These are phyloP conservation scores for Coleophoma crateriformis DNA, from an alignment of 2,329 filamentous ascomycete genomes.

Conservation along the genomic window DNA sequence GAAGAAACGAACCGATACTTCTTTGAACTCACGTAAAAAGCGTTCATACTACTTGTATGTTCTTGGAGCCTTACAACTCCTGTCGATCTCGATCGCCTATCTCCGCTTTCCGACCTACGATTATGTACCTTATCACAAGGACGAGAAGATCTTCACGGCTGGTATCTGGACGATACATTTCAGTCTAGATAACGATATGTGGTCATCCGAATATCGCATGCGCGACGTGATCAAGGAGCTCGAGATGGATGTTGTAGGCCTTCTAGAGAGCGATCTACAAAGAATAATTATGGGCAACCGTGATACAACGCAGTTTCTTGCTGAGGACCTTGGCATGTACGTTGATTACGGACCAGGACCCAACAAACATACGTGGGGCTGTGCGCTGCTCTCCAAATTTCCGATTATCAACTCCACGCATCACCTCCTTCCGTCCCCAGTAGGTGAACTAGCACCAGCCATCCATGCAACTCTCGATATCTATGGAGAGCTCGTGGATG, in stretches of 20 bases:
- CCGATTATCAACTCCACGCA: conserved; percentile 96
- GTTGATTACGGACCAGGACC: conserved; percentile 95
- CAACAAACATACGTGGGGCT: conserved; percentile 98
- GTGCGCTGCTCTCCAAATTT: conserved; percentile 90
- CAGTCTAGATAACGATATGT: conserved; percentile 97
- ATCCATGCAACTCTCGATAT: conserved; percentile 96
- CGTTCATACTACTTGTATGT: conserved; percentile 67
- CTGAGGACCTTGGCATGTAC: conserved; percentile 97
- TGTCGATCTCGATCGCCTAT: conserved; percentile 77
- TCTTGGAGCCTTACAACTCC: conserved; percentile 69
- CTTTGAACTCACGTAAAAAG: conserved; percentile 38
- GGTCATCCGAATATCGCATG: conserved; percentile 93
- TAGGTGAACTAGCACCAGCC: conserved; percentile 89
- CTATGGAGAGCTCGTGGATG: conserved; percentile 83
- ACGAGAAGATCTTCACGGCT: conserved; percentile 83
- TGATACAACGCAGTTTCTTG: conserved; percentile 89
- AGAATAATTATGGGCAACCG: conserved; percentile 99
- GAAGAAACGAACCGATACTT: conserved; percentile 20
- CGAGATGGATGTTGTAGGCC: conserved; percentile 96
- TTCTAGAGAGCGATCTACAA: conserved; percentile 88
- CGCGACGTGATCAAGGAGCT: conserved; percentile 84
- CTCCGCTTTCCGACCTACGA: conserved; percentile 89
- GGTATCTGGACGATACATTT: conserved; percentile 99
- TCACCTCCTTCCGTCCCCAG: conserved; percentile 87
- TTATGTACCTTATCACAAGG: conserved; percentile 82